Evolutionary conservation across 495 filamentous ascomycete species (phyloP).

Genomic region (Extremus antarcticus): DNA sequence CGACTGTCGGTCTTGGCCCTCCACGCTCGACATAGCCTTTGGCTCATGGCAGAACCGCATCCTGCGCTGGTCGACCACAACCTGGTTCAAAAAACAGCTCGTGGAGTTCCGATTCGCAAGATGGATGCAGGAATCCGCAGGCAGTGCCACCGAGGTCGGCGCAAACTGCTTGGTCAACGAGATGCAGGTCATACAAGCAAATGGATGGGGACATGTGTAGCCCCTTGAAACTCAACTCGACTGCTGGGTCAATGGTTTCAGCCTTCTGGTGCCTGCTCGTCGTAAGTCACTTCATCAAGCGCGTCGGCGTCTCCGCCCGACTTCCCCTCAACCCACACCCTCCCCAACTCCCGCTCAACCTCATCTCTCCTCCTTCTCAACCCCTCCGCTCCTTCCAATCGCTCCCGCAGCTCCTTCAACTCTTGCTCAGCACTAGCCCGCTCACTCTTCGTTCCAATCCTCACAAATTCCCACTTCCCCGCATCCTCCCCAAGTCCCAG

Average conservation of each 20-base stretch:
- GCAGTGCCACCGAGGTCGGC: too few relatives aligned
- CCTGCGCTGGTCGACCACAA: conserved; percentile 2
- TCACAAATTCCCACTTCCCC: conserved; percentile 71
- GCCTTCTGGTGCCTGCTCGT: too few relatives aligned
- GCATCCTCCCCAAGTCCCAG: conserved; percentile 60
- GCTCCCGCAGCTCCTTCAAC: conserved; percentile 68
- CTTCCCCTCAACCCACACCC: conserved; percentile 31
- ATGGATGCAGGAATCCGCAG: too few relatives aligned
- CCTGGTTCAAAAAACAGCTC: neutral
- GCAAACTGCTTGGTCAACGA: too few relatives aligned
- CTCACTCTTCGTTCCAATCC: conserved; percentile 86
- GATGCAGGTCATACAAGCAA: too few relatives aligned
- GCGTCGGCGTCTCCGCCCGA: too few relatives aligned
- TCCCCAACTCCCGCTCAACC: conserved; percentile 58
- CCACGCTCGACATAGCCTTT: neutral
- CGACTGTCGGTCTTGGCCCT: neutral
- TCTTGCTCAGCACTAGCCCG: conserved; percentile 85
- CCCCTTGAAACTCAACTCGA: too few relatives aligned
- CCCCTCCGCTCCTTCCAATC: conserved; percentile 66
- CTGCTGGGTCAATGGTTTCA: too few relatives aligned
- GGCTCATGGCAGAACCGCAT: conserved; percentile 13
- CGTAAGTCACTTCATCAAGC: too few relatives aligned
- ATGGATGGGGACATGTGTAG: too few relatives aligned
- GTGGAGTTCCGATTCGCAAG: too few relatives aligned
- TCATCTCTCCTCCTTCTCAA: conserved; percentile 70